Base-by-base conservation (phyloP, 2,329 filamentous ascomycete species). In the Epichloe coenophiala region DNA sequence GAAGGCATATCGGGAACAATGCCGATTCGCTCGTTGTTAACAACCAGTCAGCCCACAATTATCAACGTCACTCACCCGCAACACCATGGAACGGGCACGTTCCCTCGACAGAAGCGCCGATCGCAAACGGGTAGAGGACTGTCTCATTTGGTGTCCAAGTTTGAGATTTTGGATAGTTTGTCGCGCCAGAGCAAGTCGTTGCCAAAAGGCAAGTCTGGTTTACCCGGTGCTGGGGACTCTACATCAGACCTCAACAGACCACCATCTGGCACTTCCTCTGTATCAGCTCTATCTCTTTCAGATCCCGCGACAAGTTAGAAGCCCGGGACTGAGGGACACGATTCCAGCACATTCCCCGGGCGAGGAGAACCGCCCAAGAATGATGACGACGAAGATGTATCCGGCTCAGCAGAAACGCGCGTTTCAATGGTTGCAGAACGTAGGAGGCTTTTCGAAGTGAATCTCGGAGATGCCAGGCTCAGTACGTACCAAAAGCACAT, bases 71-170 rank as follows among this genome's bases (percentile, higher is more conserved):
- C 38, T 35, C 19, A 36, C 17, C 31, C 44, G n/a, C 44, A 40
- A 17, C 19, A 47, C 36, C 19, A 36, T 47, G 44, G 13, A 45
- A 43, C 6, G 23, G 37, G 13, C 21, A 31, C 38, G 7, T n/a
- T 40, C 13, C 19, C 38, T 12, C 19, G 33, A 21, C 44, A 23
- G 19, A 51, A 43, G 37, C 49, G 43, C 35, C 15, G 19, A 42
- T 27, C 17, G 31, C 37, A 41, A 37, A 21, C 31, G 11, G 44
- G 49, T 4, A 51, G 44, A 7, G 38, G 15, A n/a, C 52, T 68
- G 23, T 60, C 65, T 37, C 59, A 63, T 31, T 60, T 68, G 15
- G 59, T 68, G 0, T 65, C 63, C n/a, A 66, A 62, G 41, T 68
- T 66, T 38, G 65, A 68, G 53, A 53, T 55, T n/a, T 55, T 64